A percentile compares a stretch with the other conserved stretches of the same genome.
Evolutionary conservation across 176 grass and related monocot species (phyloP).

Genomic region (Musa troglodytarum): DNA sequence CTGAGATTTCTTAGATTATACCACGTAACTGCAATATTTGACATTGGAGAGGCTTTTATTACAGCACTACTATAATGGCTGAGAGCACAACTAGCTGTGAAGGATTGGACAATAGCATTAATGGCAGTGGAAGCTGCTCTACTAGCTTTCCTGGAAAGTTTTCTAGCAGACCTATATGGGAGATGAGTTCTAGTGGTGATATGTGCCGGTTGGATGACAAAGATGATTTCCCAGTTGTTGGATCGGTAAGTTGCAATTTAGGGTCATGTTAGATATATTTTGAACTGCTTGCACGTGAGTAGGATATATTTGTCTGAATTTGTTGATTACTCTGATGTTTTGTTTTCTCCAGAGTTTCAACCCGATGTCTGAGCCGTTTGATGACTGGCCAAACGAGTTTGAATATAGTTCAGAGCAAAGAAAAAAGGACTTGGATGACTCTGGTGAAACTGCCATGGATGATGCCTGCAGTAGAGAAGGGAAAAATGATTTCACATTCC

Average conservation of each 20-base stretch:
- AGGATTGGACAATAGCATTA: conserved; percentile 21
- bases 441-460: conserved; percentile 39
- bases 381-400: conserved; percentile 72
- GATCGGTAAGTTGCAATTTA: conserved; percentile 47
- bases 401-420: conserved; percentile 36
- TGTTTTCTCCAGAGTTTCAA: conserved; percentile 61
- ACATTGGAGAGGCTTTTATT: neutral
- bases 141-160: conserved; percentile 40
- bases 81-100: neutral
- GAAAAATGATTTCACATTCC: conserved; percentile 63
- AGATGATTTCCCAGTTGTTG: conserved; percentile 41
- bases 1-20: neutral
- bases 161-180: conserved; percentile 50
- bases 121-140: conserved; percentile 30
- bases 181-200: conserved; percentile 49
- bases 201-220: conserved; percentile 67
- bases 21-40: neutral
- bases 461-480: conserved; percentile 22
- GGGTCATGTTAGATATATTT: neutral
- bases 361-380: conserved; percentile 75
- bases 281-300: neutral
- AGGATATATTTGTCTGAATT: conserved; percentile 1
- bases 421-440: conserved; percentile 31
- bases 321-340: neutral
- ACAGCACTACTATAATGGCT: neutral